Evolutionary conservation across 1,139 yeast species (phyloP), one percentile per base, ranked within the genome.

Genomic region (Dujonia santamariae): DNA sequence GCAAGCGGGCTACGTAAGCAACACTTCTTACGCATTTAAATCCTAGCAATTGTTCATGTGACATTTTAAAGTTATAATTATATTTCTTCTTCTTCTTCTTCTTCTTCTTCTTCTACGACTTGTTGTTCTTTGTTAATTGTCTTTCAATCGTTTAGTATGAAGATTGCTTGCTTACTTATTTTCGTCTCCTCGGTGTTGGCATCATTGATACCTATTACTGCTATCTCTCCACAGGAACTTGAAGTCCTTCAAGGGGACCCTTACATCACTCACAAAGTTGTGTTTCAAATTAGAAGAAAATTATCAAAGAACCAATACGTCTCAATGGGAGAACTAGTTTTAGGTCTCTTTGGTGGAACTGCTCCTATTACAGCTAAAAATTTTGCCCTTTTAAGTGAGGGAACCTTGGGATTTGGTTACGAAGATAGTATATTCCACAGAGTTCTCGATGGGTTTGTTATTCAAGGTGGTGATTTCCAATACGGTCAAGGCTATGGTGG

Each of bases 301-400:
- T n/a, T 28, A 3, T 11, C 20, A 4, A 37, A 38, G 8, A 48
- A 43, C 8, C 42, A 42, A 2, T 9, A 5, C 5, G 32, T n/a
- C 12, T 5, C 35, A 22, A 7, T 56, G 7, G 66, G 65, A 2
- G 34, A 43, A 2, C 39, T 57, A 15, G 40, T 42, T 2, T 32
- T 57, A 19, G 62, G 50, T 4, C 41, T 60, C 20, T 60, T 60
- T 45, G 66, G 66, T 1, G 43, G 45, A 6, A 42, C 47, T 1
- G 65, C 55, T 3, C 75, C 75, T 2, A 49, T 47, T 23, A 69
- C 75, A 3, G 72, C 59, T 19, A 47, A 50, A 14, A 67, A 65
- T 43, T 67, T 68, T 40, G 53, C 58, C 7, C 59, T 55, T 16
- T 54, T 66, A 38, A 41, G 67, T 14, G 51, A 55, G 32, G 49